Conservation (phyloP, 345 rosid species). For the Capsella bursapastoris region DNA sequence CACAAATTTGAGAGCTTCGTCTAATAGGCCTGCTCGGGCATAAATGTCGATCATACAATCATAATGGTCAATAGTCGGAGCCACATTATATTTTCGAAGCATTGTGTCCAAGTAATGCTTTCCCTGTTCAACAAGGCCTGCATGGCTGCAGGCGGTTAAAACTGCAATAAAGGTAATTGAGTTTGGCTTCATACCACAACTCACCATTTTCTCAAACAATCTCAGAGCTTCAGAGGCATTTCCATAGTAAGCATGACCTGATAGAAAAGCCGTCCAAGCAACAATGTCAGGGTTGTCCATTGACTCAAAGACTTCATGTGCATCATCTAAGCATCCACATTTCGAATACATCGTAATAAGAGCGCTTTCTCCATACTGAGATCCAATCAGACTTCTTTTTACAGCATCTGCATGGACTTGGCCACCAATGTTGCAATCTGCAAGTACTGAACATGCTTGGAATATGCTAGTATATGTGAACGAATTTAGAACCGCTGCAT, state of each 20-base stretch:
- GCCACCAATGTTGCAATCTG: constrained; percentile 60
- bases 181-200: constrained; percentile 59
- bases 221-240: constrained; percentile 65
- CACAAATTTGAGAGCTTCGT: constrained; percentile 59
- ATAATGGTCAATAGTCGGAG: constrained; percentile 72
- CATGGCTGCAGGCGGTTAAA: constrained; percentile 79
- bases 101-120: constrained; percentile 54
- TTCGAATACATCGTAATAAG: constrained; percentile 71
- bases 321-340: constrained; percentile 69
- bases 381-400: constrained; percentile 61
- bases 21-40: constrained; percentile 66
- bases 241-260: constrained; percentile 76
- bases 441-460: constrained; percentile 72
- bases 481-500: constrained; percentile 50
- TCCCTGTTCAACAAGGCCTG: constrained; percentile 64
- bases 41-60: constrained; percentile 69
- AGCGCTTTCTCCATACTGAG: constrained; percentile 69
- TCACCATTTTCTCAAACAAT: constrained; percentile 61
- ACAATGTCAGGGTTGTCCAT: constrained; percentile 66
- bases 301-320: constrained; percentile 58
- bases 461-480: constrained; percentile 71
- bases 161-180: constrained; percentile 69
- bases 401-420: constrained; percentile 85
- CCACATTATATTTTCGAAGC: constrained; percentile 53
- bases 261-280: constrained; percentile 78